Evolutionary conservation across 495 filamentous ascomycete genomes (phyloP).

Genomic region (Hypoxylon subgilvum): DNA sequence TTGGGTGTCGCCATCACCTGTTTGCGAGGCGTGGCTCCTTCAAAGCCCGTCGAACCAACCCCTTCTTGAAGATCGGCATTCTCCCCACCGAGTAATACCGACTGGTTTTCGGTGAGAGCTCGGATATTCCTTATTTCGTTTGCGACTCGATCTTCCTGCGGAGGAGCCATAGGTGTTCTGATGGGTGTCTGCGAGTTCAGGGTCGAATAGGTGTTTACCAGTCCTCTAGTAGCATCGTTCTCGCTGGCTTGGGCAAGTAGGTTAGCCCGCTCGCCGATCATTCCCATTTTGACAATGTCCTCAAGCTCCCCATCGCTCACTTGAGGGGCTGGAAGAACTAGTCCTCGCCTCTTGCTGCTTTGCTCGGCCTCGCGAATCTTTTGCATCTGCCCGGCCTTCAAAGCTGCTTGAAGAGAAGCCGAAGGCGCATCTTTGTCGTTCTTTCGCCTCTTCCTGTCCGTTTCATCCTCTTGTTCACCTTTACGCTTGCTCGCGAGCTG

Average conservation of each 20-base stretch:
- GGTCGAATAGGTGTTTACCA: constrained; percentile 81
- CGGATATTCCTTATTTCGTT: constrained; percentile 97
- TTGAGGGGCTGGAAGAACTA: constrained; percentile 85
- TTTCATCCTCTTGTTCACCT: constrained; percentile 82
- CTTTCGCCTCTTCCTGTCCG: constrained; percentile 83
- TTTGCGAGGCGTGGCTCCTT: constrained; percentile 79
- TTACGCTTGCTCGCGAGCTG: constrained; percentile 96
- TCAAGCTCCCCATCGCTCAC: constrained; percentile 92
- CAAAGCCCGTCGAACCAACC: constrained; percentile 82
- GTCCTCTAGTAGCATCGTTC: constrained; percentile 81
- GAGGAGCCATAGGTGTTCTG: constrained; percentile 85
- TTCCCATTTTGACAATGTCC: constrained; percentile 98
- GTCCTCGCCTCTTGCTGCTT: constrained; percentile 82
- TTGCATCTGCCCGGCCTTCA: constrained; percentile 93
- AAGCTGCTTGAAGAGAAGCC: constrained; percentile 81
- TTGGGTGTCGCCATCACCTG: constrained; percentile 89
- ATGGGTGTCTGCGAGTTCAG: constrained; percentile 87
- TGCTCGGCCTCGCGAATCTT: constrained; percentile 96
- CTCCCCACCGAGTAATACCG: constrained; percentile 91
- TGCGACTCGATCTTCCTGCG: constrained; percentile 91
- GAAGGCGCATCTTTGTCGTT: constrained; percentile 78
- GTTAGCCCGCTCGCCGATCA: constrained; percentile 89
- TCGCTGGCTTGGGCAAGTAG: constrained; percentile 76
- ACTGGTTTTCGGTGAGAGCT: constrained; percentile 91
- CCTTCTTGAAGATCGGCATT: constrained; percentile 89